Evolutionary conservation across 257 asterid genomes (phyloP), one percentile per base, ranked within the genome.

Genomic region (Oldenlandia corymbosa): DNA sequence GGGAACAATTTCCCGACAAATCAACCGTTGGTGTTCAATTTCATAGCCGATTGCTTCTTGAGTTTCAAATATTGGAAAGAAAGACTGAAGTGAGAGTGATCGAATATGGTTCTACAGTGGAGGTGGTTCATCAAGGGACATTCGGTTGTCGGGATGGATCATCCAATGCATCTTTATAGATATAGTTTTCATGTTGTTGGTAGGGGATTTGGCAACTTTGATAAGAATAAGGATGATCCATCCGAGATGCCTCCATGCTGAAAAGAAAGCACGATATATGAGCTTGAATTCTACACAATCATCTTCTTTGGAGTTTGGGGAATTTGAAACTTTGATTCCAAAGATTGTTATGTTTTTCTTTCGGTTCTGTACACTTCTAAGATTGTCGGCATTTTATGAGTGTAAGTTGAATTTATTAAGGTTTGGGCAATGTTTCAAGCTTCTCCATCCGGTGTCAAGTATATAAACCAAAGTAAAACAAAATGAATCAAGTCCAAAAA

Each of bases 121-220:
- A 82, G 77, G 5, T 79, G 4, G 81, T 82, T 24, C 45, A 79
- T 64, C 84, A 82, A 67, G 80, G 74, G 37, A 82, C 87, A 71
- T 54, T 76, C 79, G 43, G 74, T 76, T 0, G 80, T 77, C 1
- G 81, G 72, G 64, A 72, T 76, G 26, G 65, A 64, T 37, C 87
- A 78, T 49, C 87, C 87, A 8, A 72, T 81, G 20, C 87, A 81
- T 76, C 71, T 81, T 13, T 84, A 79, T 52, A 84, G 83, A 45
- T 76, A 71, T 52, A 76, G 70, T 50, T 79, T 79, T 60, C 77
- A 68, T 5, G 69, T 79, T 0, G 82, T 82, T n/a, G 84, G 87
- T 1, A 71, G 66, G 60, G 87, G 87, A 5, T 66, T 79, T 2
- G 87, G 87, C 4, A 82, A 82, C 48, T 79, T 65, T 8, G 65